Evolutionary conservation across 1,139 yeast genomes (phyloP).

Genomic region (Yamadazyma buinensis): DNA sequence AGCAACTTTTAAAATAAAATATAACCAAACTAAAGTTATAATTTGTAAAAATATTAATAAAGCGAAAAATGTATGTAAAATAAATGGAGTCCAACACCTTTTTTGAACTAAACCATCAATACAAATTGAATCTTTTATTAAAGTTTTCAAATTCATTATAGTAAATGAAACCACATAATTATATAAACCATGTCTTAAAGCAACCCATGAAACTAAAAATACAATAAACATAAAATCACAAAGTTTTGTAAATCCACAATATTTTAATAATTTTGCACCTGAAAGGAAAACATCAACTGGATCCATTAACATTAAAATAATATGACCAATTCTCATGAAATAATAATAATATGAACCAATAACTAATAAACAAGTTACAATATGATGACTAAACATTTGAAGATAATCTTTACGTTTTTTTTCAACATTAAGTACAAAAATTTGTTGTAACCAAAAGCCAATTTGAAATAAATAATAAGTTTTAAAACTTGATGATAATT

Average conservation of each 20-base stretch:
- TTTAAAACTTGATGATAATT: conserved; percentile 50
- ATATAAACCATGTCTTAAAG: conserved; percentile 70
- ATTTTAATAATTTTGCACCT: conserved; percentile 73
- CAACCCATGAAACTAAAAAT: conserved; percentile 68
- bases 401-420: conserved; percentile 74
- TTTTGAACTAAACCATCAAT: conserved; percentile 22
- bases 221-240: conserved; percentile 72
- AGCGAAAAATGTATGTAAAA: conserved; percentile 49
- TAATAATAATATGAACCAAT: conserved; percentile 72
- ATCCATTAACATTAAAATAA: conserved; percentile 78
- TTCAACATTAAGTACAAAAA: conserved; percentile 73
- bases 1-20: conserved; percentile 67
- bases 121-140: conserved; percentile 39
- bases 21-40: conserved; percentile 71
- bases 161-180: conserved; percentile 61
- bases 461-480: conserved; percentile 68
- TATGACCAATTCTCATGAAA: conserved; percentile 75
- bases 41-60: conserved; percentile 66
- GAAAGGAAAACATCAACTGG: conserved; percentile 71
- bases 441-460: conserved; percentile 79
- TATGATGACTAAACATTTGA: conserved; percentile 88
- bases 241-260: conserved; percentile 52
- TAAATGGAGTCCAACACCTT: conserved; percentile 57
- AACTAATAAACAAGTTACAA: conserved; percentile 67
- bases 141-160: conserved; percentile 28